Percentiles rank a stretch among this genome's conserved stretches.
Conservation (phyloP, 345 rosid species). For the Camelina hispida region DNA sequence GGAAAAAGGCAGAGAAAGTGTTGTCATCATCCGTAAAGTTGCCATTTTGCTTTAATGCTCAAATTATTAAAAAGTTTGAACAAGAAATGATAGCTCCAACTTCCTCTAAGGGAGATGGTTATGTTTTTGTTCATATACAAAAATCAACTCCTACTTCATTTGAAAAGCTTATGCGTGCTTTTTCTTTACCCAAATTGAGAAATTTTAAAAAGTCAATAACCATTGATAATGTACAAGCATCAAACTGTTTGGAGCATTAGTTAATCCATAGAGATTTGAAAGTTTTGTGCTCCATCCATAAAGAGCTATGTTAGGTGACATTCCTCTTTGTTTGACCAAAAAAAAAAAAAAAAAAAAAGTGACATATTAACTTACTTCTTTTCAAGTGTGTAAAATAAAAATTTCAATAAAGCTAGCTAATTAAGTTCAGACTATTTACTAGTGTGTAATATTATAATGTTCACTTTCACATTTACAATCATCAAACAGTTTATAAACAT, state of each 20-base stretch:
- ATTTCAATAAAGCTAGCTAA: not conserved
- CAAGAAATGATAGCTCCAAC: not conserved
- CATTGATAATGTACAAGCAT: not conserved
- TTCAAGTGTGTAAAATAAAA: too few relatives aligned
- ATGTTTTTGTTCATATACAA: constrained; percentile 34
- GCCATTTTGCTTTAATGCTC: constrained; percentile 13
- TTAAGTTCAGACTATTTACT: constrained; percentile 11
- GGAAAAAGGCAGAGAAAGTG: constrained; percentile 29
- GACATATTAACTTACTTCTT: not conserved
- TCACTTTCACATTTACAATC: constrained; percentile 1
- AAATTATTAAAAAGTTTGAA: not conserved
- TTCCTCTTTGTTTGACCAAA: not conserved
- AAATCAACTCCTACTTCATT: constrained; percentile 17
- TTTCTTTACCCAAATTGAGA: not conserved
- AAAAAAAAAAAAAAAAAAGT: too few relatives aligned
- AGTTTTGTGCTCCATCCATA: not conserved
- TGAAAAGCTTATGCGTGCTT: not conserved
- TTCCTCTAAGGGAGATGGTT: not conserved
- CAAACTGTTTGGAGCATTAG: not conserved
- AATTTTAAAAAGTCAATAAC: not conserved
- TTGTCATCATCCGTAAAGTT: constrained; percentile 20
- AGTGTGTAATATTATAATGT: not conserved
- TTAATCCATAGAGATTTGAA: not conserved
- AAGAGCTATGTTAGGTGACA: not conserved
- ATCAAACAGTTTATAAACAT: not conserved